Conservation (phyloP, 768 basidiomycete genomes). For the Lentinus brumalis region DNA sequence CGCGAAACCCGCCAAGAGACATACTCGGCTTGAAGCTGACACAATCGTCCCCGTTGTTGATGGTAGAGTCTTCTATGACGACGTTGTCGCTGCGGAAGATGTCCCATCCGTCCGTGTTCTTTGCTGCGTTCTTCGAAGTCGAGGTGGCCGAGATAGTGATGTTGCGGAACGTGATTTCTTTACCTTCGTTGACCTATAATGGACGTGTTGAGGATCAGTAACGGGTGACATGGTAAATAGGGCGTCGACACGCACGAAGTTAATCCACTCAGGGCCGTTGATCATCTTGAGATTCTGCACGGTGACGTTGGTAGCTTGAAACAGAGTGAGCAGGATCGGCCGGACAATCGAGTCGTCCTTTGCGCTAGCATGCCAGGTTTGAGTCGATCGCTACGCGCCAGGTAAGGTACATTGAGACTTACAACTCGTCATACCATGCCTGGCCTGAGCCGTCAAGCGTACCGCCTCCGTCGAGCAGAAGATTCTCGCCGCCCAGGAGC, state of each 20-base stretch:
- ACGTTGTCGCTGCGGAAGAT: constrained; percentile 58
- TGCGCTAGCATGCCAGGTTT: constrained; percentile 32
- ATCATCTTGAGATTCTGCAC: constrained; percentile 51
- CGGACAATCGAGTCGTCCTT: constrained; percentile 49
- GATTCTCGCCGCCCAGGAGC: constrained; percentile 53
- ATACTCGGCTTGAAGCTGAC: constrained; percentile 60
- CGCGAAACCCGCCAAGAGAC: neutral
- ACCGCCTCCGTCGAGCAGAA: constrained; percentile 57
- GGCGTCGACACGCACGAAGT: constrained; percentile 37
- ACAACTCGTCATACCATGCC: constrained; percentile 59
- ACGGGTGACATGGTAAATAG: neutral
- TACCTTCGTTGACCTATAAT: constrained; percentile 40
- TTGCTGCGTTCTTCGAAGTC: constrained; percentile 42
- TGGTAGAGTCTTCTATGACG: constrained; percentile 48
- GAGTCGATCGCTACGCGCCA: neutral
- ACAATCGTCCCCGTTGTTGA: constrained; percentile 60
- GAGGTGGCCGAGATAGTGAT: constrained; percentile 50
- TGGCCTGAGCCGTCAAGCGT: constrained; percentile 68
- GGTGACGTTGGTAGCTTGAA: constrained; percentile 49
- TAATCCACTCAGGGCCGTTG: constrained; percentile 56
- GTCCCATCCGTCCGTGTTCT: constrained; percentile 67
- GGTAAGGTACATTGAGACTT: constrained; percentile 14
- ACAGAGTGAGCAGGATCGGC: constrained; percentile 58
- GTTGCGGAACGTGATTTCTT: constrained; percentile 46
- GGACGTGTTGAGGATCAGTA: neutral